Conservation (phyloP, 768 basidiomycete species). For the Kwoniella sp. region DNA sequence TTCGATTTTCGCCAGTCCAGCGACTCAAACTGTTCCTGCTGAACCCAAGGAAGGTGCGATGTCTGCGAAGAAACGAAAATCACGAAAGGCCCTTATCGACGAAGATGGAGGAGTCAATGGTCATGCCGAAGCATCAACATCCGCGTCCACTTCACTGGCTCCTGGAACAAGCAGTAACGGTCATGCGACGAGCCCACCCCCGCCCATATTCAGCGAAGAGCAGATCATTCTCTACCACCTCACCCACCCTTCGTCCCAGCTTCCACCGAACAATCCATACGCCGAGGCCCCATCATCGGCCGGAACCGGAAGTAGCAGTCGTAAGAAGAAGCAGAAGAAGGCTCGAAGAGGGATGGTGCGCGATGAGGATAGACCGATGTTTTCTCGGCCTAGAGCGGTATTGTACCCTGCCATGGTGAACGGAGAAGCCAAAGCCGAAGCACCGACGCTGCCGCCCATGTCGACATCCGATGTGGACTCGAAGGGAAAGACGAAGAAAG, state of each 20-base stretch:
- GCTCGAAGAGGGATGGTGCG: too few relatives aligned
- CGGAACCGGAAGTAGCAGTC: neutral
- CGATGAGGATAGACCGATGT: constrained; percentile 12
- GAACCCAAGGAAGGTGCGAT: neutral
- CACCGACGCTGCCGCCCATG: neutral
- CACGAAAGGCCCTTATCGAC: neutral
- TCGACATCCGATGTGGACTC: neutral
- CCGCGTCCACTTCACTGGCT: neutral
- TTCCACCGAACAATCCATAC: neutral
- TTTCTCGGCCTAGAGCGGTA: neutral
- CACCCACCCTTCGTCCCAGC: constrained; percentile 3
- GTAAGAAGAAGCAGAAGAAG: constrained; percentile 4
- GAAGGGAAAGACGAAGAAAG: neutral
- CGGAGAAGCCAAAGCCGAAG: neutral
- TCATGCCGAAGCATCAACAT: neutral
- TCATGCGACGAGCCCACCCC: neutral
- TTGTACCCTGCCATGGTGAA: neutral
- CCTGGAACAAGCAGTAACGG: too few relatives aligned
- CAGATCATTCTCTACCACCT: constrained; percentile 19
- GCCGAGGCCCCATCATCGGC: neutral
- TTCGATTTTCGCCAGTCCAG: neutral
- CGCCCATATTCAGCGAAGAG: constrained; percentile 16
- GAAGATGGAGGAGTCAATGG: neutral
- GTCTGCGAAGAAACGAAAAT: neutral
- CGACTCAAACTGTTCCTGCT: neutral